Base-by-base conservation (phyloP, 345 rosid species). In the Psidium friedrichsthalianum region DNA sequence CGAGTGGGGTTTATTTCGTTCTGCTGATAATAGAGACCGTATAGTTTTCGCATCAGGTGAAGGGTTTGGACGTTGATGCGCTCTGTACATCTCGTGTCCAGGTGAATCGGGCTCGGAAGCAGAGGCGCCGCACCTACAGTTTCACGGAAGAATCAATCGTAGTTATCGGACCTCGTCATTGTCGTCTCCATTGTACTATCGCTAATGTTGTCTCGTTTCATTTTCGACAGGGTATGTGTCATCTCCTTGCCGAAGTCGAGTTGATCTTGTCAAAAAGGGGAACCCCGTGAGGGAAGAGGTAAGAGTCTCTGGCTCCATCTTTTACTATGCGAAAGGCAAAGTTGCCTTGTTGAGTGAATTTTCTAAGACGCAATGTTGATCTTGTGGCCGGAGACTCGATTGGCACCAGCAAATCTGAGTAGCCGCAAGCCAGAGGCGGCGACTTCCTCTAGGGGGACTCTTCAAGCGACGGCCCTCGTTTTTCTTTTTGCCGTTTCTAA, bases 121-220 rank as follows among this genome's bases (percentile, higher is more conserved):
- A 90, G 84, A 90, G 92, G 81, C 89, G 90, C 8, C 90, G 88
- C 20, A 90, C 93, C 56, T 90, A 89, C 58, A 57, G 89, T 29
- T 92, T 24, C 93, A 90, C 64, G 91, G 91, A 87, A 86, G 92
- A 88, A 91, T 91, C 86, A 90, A 91, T 58, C 91, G 92, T 86
- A 87, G 92, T 84, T 76, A 20, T 54, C 3, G 0, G 64, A 36
- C 11, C 12, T 27, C 18, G 14, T 57, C 54, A 51, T 44, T 47
- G 8, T 6, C 40, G 44, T 81, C 56, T 7, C 44, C 51, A 27
- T 84, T 51, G 5, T 12, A 22, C 51, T 22, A 24, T 7, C 12
- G 58, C 80, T 32, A 51, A 16, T 18, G 16, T 84, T 14, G 20
- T 40, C 32, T 36, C 24, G 20, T 15, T 40, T 3, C 24, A 11